These are phyloP conservation scores for Endocalyx cinctus DNA, from an alignment of 2,329 filamentous ascomycete genomes.

Conservation along the genomic window DNA sequence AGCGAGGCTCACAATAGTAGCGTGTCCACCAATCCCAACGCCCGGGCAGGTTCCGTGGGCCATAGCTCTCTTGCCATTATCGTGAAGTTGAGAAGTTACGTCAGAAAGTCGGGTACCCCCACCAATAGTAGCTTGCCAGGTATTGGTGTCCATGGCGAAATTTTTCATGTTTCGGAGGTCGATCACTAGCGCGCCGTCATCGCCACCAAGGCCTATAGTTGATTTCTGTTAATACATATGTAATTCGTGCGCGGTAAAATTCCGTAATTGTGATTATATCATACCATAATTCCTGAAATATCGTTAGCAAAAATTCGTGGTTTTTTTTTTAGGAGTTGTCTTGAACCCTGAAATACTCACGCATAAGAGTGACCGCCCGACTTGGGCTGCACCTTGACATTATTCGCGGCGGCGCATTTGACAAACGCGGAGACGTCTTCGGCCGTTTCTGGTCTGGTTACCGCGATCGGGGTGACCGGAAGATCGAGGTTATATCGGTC, in stretches of 20 bases:
- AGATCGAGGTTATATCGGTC: constrained; percentile 50
- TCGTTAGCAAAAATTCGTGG: no score
- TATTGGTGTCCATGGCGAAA: constrained; percentile 48
- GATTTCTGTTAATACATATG: no score
- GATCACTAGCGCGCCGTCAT: constrained; percentile 47
- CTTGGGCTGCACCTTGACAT: constrained; percentile 54
- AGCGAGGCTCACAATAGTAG: constrained; percentile 43
- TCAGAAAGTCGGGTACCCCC: constrained; percentile 48
- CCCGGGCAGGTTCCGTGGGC: constrained; percentile 56
- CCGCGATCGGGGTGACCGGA: constrained; percentile 46
- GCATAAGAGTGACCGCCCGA: constrained; percentile 63
- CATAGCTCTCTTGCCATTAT: constrained; percentile 51
- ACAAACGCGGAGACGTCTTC: constrained; percentile 54
- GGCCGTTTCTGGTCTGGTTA: constrained; percentile 49
- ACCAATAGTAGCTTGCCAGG: constrained; percentile 52
- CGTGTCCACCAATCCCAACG: constrained; percentile 55
- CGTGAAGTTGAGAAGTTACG: constrained; percentile 44
- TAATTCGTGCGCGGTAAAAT: no score
- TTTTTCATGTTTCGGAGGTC: constrained; percentile 49
- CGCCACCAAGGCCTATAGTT: constrained; percentile 45
- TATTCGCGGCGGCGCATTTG: constrained; percentile 47
- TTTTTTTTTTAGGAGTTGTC: constrained; percentile 16
- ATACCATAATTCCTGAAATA: constrained; percentile 33
- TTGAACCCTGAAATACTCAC: constrained; percentile 28
- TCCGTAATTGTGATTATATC: no score